Conservation (phyloP, 108 stramenopile genomes). For the Asterionellopsis glacialis region DNA sequence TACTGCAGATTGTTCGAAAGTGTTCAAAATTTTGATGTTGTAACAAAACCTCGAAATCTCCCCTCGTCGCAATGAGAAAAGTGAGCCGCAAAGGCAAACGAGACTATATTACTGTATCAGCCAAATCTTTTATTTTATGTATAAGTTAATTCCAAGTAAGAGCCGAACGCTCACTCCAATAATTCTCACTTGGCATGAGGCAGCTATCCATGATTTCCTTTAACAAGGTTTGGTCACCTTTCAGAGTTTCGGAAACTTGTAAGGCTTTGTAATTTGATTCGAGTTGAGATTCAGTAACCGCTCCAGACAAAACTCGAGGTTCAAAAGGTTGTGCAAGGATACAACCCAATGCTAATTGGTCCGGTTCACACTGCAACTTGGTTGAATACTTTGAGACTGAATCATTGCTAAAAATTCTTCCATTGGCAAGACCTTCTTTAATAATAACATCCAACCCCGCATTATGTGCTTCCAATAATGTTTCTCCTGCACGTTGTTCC, state of each 20-base stretch:
- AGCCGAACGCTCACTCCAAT: constrained; percentile 58
- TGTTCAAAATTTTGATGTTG: too few relatives aligned
- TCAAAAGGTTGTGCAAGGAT: constrained; percentile 71
- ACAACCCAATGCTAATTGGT: constrained; percentile 61
- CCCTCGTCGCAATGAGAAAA: too few relatives aligned
- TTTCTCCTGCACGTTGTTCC: constrained; percentile 53
- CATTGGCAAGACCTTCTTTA: constrained; percentile 84
- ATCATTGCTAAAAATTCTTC: constrained; percentile 35
- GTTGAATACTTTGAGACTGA: constrained; percentile 28
- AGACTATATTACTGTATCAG: not conserved
- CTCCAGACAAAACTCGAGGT: constrained; percentile 64
- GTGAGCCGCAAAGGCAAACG: too few relatives aligned
- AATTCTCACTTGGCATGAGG: constrained; percentile 46
- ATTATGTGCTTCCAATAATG: constrained; percentile 48
- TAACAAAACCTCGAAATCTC: too few relatives aligned
- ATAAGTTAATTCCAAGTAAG: constrained; percentile 57
- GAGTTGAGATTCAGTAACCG: constrained; percentile 62
- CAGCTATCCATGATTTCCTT: constrained; percentile 45
- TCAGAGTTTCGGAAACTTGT: constrained; percentile 33
- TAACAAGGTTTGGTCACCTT: constrained; percentile 25
- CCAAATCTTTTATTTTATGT: not conserved
- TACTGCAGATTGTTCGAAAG: too few relatives aligned
- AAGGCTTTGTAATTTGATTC: constrained; percentile 51
- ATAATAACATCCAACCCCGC: constrained; percentile 71
- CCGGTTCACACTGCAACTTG: constrained; percentile 43